phyloP scores from a whole-genome alignment of 2,329 filamentous ascomycete species.

The Fusarium denticulatum region DNA sequence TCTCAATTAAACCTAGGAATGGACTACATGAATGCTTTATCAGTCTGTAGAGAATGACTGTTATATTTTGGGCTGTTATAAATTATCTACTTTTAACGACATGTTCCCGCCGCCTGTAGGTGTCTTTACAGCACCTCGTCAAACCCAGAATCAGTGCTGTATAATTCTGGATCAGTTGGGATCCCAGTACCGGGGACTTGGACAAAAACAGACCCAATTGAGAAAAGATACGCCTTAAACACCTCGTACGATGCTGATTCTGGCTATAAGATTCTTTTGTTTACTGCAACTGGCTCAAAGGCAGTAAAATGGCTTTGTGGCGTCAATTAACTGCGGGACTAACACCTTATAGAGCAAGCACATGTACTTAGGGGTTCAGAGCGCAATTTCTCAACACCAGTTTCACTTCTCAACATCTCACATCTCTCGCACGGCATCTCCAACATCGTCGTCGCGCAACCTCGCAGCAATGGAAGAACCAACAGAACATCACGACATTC shows the following conservation, averaged over 20 bases:
- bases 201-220: neutral
- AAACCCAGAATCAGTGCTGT: neutral
- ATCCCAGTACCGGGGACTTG: neutral
- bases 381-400: constrained; percentile 4
- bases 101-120: neutral
- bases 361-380: neutral
- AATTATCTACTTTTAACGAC: no score
- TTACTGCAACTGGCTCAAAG: neutral
- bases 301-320: neutral
- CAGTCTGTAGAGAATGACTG: neutral
- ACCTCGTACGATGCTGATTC: neutral
- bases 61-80: no score
- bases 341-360: neutral
- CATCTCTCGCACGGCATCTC: neutral
- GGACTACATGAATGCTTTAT: neutral
- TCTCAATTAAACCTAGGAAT: fast-evolving
- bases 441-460: neutral
- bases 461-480: constrained; percentile 26
- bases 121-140: neutral
- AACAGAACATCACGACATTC: constrained; percentile 56
- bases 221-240: neutral
- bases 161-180: neutral
- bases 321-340: neutral
- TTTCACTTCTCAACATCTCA: constrained; percentile 4
- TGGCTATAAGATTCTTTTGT: neutral